Base-by-base conservation (phyloP, 371 early-diverging fungal species). In the Rhizomucor pusillus region DNA sequence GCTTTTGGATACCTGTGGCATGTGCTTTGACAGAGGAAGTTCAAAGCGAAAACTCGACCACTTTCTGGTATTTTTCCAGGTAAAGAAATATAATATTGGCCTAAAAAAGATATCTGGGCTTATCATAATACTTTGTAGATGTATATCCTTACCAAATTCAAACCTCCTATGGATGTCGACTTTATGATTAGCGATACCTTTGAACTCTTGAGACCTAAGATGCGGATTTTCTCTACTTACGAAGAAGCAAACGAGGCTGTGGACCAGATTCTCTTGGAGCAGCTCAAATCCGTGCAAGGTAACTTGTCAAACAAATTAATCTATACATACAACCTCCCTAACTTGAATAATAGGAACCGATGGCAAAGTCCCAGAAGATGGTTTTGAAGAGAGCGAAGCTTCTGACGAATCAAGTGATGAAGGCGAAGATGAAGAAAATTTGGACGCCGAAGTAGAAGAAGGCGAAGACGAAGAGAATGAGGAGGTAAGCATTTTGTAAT, bases 1-100 rank as follows among this genome's bases (percentile, higher is more conserved):
- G 0, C 57, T 98, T 18, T 80, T 99, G 6, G 91, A 92, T 46
- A 87, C 93, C 0, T 95, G 97, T 56, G 94, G 97, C 11, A 77
- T 81, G 67, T 87, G 85, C 62, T 91, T 95, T 69, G 87, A 89
- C 57, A 67, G 84, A 33, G 90, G 90, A 10, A 70, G 67, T 22
- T 69, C 81, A 5, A 88, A 84, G 51, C 78, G 73, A 52, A 84
- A 82, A 48, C 60, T 93, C 29, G 89, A 91, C 63, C 62, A 81
- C 33, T 94, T 91, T 67, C 63, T 92, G 35, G 72, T 77, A 0
- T 86, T 87, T 57, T 85, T 93, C 67, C 91, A 91, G 72, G 88
- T 80, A 70, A 56, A 44, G 16, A 6, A 3, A 33, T 5, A 18
- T 11, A 43, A 22, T 25, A 12, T 14, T 33, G 19, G 19, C 9